A percentile compares a stretch with the other conserved stretches of the same genome.
Evolutionary conservation across 2,329 filamentous ascomycete genomes (phyloP).

Genomic region (Pseudocercospora ulei): DNA sequence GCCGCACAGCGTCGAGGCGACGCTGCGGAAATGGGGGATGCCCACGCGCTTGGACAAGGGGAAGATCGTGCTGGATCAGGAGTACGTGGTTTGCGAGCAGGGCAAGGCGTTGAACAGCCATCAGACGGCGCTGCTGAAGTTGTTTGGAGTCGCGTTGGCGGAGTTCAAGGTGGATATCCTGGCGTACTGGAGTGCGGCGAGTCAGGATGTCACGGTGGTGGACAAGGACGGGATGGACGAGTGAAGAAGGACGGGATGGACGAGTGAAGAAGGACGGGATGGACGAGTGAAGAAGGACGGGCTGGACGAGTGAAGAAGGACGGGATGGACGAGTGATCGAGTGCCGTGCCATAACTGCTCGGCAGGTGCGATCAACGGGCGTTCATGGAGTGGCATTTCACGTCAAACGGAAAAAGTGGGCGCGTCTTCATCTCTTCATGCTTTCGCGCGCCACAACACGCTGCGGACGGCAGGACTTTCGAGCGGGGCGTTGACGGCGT

Average conservation of each 20-base stretch:
- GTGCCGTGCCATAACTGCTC: too few relatives aligned
- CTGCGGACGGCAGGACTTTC: constrained; percentile 23
- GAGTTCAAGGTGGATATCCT: constrained; percentile 77
- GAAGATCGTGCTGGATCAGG: constrained; percentile 65
- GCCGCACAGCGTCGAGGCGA: constrained; percentile 80
- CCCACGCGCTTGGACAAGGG: constrained; percentile 83
- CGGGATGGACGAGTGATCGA: constrained; percentile 9
- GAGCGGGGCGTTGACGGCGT: constrained; percentile 32
- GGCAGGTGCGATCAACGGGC: too few relatives aligned
- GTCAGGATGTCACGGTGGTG: constrained; percentile 32
- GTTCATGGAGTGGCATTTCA: not conserved
- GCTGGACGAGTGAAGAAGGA: constrained; percentile 21
- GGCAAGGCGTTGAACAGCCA: constrained; percentile 78
- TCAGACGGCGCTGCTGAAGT: constrained; percentile 86
- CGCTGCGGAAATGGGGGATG: constrained; percentile 77
- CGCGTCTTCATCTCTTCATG: constrained; percentile 16
- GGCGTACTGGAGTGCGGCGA: constrained; percentile 44
- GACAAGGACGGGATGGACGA: constrained; percentile 30
- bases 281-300: constrained; percentile 21
- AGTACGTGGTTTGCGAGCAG: constrained; percentile 71
- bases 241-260: constrained; percentile 16
- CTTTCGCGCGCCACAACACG: constrained; percentile 22
- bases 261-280: constrained; percentile 21
- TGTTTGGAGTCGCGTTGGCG: constrained; percentile 81
- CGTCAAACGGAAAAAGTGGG: constrained; percentile 2